Percentiles rank a stretch among this genome's conserved stretches.
These are phyloP conservation scores for Lipomyces mesembrius DNA, from an alignment of 805 yeast species.

Conservation along the genomic window DNA sequence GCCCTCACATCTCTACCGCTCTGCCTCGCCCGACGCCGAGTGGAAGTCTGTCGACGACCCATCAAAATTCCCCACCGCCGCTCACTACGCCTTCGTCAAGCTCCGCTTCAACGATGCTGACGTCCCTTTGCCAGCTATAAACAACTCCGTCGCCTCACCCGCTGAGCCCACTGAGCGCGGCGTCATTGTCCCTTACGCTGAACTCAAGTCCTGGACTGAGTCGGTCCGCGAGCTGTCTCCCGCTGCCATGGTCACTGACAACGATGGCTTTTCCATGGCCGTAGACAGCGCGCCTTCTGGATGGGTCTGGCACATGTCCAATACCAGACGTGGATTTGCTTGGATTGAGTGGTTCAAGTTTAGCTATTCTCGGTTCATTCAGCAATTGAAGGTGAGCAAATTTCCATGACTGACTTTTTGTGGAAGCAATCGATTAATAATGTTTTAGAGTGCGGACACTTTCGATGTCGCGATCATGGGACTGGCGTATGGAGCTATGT, in stretches of 20 bases:
- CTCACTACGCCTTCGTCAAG: slow-evolving; percentile 58
- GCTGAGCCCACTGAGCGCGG: slow-evolving; percentile 40
- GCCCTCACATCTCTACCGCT: slow-evolving; percentile 45
- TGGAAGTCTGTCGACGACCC: slow-evolving; percentile 59
- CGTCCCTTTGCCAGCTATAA: slow-evolving; percentile 27
- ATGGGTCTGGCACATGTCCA: slow-evolving; percentile 52
- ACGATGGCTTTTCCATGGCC: slow-evolving; percentile 5
- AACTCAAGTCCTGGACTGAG: slow-evolving; percentile 43
- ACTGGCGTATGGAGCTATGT: slow-evolving; percentile 84
- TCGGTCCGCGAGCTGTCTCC: slow-evolving; percentile 37
- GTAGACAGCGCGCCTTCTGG: slow-evolving; percentile 47
- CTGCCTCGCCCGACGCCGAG: slow-evolving; percentile 47
- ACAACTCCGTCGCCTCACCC: slow-evolving; percentile 15
- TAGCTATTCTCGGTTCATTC: slow-evolving; percentile 44
- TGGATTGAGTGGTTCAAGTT: slow-evolving; percentile 47
- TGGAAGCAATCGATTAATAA: neutral
- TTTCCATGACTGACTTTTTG: slow-evolving; percentile 4
- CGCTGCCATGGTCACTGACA: neutral
- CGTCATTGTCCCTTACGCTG: slow-evolving; percentile 48
- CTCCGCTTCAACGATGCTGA: slow-evolving; percentile 59
- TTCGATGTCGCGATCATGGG: slow-evolving; percentile 82
- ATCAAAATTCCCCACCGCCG: slow-evolving; percentile 50
- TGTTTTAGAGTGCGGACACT: slow-evolving; percentile 66
- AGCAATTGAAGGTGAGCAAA: slow-evolving; percentile 36
- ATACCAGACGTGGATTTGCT: slow-evolving; percentile 47